Conservation (phyloP, 2,329 filamentous ascomycete species). For the Elsinoe ampelina region DNA sequence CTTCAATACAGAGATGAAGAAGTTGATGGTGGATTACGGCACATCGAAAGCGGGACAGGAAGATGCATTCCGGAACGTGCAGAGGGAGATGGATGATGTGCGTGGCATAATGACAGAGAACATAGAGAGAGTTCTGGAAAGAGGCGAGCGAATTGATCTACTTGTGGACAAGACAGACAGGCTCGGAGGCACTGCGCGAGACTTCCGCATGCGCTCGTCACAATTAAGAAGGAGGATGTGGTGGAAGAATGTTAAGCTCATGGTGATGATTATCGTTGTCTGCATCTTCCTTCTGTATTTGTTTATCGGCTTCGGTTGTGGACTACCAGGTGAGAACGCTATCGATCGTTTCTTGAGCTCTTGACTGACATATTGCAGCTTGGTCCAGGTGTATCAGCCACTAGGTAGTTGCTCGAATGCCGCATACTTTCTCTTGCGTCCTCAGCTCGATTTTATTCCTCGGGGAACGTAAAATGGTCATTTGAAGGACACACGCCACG, state of each 20-base stretch:
- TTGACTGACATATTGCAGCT: conserved; percentile 21
- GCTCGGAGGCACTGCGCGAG: conserved; percentile 74
- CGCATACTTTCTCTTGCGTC: too few relatives aligned
- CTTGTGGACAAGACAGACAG: conserved; percentile 95
- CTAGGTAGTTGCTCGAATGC: conserved; percentile 14
- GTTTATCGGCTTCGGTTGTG: conserved; percentile 63
- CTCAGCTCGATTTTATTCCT: too few relatives aligned
- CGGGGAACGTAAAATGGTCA: too few relatives aligned
- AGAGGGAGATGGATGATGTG: conserved; percentile 85
- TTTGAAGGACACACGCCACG: too few relatives aligned
- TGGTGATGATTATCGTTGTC: conserved; percentile 67
- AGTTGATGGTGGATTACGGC: conserved; percentile 74
- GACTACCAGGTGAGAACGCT: conserved; percentile 46
- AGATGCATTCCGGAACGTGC: conserved; percentile 75
- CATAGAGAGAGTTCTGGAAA: conserved; percentile 78
- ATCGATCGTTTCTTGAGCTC: too few relatives aligned
- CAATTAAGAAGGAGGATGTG: conserved; percentile 91
- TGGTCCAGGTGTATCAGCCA: conserved; percentile 31
- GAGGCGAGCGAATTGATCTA: conserved; percentile 86
- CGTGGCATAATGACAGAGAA: conserved; percentile 90
- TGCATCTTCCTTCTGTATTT: conserved; percentile 63
- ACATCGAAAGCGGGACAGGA: conserved; percentile 64
- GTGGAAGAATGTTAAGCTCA: conserved; percentile 98
- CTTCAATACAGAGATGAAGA: conserved; percentile 73
- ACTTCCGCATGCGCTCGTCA: conserved; percentile 80